These are phyloP conservation scores for Termitomyces sp. DNA, from an alignment of 768 basidiomycete species.

Conservation along the genomic window DNA sequence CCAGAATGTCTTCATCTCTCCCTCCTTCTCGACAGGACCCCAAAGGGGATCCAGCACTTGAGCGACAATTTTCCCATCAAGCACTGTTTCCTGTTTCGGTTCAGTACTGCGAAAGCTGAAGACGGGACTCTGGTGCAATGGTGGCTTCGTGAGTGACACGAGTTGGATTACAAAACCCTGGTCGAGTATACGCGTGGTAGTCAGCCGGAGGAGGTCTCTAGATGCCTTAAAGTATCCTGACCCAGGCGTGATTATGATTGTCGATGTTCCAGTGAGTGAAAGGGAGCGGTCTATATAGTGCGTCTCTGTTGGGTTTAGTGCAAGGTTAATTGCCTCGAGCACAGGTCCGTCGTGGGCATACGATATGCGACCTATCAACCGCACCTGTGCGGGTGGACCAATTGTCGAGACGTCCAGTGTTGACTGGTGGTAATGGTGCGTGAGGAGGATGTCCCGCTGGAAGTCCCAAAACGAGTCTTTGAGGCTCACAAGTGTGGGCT, in stretches of 20 bases:
- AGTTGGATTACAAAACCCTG: constrained; percentile 90
- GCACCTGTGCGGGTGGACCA: constrained; percentile 48
- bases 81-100: constrained; percentile 38
- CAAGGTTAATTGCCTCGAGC: constrained; percentile 92
- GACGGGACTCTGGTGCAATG: constrained; percentile 88
- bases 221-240: constrained; percentile 92
- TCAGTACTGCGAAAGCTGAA: constrained; percentile 81
- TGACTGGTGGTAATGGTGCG: constrained; percentile 82
- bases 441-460: constrained; percentile 85
- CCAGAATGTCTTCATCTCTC: constrained; percentile 62
- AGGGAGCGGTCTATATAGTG: constrained; percentile 95
- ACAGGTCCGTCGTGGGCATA: constrained; percentile 92
- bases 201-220: constrained; percentile 83
- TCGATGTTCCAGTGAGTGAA: constrained; percentile 79
- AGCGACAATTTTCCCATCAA: constrained; percentile 36
- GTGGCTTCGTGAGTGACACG: constrained; percentile 84
- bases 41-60: constrained; percentile 67
- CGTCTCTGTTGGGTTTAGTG: constrained; percentile 86
- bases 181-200: constrained; percentile 89
- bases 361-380: constrained; percentile 74
- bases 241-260: constrained; percentile 87
- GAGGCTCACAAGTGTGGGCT: constrained; percentile 76
- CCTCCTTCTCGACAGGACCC: constrained; percentile 51
- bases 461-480: constrained; percentile 90
- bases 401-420: constrained; percentile 37